phyloP scores from a whole-genome alignment of 352 stramenopile species.

The Phytopythium kandeliae region DNA sequence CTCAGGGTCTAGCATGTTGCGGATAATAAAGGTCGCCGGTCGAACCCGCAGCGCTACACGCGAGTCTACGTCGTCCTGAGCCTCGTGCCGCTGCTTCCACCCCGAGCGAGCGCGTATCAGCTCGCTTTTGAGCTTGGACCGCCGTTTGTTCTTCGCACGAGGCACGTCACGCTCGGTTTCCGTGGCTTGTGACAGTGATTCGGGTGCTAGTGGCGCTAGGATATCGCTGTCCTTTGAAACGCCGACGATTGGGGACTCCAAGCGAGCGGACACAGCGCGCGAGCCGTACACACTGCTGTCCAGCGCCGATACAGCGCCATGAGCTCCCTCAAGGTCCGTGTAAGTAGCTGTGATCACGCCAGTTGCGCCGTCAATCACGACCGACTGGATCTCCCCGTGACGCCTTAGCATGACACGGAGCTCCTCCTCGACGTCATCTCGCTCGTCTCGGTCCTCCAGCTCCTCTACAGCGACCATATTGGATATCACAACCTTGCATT shows the following conservation, averaged over 20 bases:
- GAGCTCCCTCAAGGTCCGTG: not conserved
- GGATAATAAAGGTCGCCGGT: not conserved
- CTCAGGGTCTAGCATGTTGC: slow-evolving; percentile 2
- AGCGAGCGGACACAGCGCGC: not conserved
- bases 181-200: not conserved
- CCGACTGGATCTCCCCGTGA: not conserved
- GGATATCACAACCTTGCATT: not conserved
- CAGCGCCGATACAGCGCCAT: not conserved
- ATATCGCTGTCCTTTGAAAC: too few relatives aligned
- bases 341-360: not conserved
- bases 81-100: not conserved
- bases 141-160: not conserved
- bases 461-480: not conserved
- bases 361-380: not conserved
- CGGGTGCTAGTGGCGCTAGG: too few relatives aligned
- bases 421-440: not conserved
- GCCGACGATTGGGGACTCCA: not conserved
- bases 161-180: not conserved
- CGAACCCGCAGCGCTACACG: not conserved
- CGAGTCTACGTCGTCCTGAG: not conserved
- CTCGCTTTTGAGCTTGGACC: slow-evolving; percentile 1
- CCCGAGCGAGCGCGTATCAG: not conserved
- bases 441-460: not conserved
- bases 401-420: not conserved
- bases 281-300: not conserved